Percentiles rank a stretch among this genome's conserved stretches.
Conservation (phyloP, 1,139 yeast species). For the Debaryomyces sp. region DNA sequence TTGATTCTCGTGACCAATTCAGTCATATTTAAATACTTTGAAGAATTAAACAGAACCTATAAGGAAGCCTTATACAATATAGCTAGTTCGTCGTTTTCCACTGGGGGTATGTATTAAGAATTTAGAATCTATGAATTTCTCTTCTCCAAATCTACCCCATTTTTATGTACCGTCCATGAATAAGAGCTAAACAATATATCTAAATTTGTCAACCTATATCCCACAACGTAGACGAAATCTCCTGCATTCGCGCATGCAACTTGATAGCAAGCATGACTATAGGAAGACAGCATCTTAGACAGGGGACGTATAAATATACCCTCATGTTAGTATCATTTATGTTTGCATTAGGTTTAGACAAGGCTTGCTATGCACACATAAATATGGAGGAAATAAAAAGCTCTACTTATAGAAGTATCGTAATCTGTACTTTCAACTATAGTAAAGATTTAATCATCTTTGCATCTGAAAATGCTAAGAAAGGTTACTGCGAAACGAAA, state of each 20-base stretch:
- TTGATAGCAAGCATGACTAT: neutral
- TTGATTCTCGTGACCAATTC: neutral
- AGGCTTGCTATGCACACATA: neutral
- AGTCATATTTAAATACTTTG: neutral
- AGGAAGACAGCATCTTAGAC: too few species aligned
- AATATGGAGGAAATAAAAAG: neutral
- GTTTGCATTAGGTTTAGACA: too few species aligned
- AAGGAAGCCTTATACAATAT: neutral
- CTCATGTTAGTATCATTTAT: too few species aligned
- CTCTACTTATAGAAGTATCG: neutral
- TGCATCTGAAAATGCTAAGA: neutral
- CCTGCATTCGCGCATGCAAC: neutral
- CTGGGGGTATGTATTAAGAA: neutral
- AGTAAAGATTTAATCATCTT: neutral
- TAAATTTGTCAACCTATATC: neutral
- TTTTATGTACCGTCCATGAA: neutral
- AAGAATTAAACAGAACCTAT: neutral
- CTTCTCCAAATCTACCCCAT: neutral
- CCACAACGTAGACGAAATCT: neutral
- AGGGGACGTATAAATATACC: too few species aligned
- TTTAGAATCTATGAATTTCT: too few species aligned
- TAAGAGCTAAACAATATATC: neutral
- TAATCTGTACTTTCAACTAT: neutral
- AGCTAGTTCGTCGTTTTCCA: too few species aligned
- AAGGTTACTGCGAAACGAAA: neutral